Conservation (phyloP, 495 filamentous ascomycete species). For the Penicillium goetzii region DNA sequence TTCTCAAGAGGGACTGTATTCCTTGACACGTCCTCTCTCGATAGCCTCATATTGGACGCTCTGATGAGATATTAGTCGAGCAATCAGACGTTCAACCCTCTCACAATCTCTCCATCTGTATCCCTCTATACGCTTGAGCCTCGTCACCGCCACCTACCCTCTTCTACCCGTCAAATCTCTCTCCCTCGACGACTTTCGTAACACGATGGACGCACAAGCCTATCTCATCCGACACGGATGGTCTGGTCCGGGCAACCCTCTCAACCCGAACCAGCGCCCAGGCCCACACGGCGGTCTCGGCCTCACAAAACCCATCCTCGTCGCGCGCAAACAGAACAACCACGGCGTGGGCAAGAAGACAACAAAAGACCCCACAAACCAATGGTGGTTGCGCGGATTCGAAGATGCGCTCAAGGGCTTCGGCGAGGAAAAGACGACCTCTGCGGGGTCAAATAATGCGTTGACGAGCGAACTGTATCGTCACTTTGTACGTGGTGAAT, state of each 20-base stretch:
- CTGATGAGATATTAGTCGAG: not conserved
- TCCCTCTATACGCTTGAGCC: not conserved
- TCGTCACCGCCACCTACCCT: not conserved
- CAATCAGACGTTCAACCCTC: not conserved
- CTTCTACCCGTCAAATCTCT: not conserved
- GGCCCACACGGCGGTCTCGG: constrained; percentile 65
- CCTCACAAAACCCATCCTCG: constrained; percentile 67
- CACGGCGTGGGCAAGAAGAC: constrained; percentile 70
- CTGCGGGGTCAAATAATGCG: constrained; percentile 37
- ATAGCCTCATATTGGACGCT: not conserved
- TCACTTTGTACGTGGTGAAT: constrained; percentile 76
- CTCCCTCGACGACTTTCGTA: not conserved
- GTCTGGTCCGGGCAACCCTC: constrained; percentile 73
- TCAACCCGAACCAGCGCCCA: constrained; percentile 66
- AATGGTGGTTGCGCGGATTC: constrained; percentile 84
- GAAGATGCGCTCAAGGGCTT: constrained; percentile 76
- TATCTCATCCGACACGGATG: constrained; percentile 78
- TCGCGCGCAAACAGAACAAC: constrained; percentile 69
- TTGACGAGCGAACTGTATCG: constrained; percentile 71
- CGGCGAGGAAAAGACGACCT: constrained; percentile 44
- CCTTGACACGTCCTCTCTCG: not conserved
- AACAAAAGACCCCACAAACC: constrained; percentile 64
- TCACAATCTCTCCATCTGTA: not conserved
- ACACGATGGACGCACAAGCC: constrained; percentile 65
- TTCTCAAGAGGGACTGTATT: not conserved